Base-by-base conservation (phyloP, 2,329 filamentous ascomycete genomes). In the Fusarium humuli region DNA sequence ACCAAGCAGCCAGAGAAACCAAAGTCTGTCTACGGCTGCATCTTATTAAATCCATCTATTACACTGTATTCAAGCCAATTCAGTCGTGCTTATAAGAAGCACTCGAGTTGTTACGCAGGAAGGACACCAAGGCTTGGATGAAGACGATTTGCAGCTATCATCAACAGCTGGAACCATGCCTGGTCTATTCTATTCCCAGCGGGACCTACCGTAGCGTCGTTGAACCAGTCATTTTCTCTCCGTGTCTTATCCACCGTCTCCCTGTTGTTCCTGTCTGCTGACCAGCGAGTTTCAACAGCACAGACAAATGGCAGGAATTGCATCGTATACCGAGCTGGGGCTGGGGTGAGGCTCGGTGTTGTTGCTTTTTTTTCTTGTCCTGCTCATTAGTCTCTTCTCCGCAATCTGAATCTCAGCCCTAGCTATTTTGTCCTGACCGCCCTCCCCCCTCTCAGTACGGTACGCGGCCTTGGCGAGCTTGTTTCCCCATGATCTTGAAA, bases 371-470 rank as follows among this genome's bases (percentile, higher is more conserved):
- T 10, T 23, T 10, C 20, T 16, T 37, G 30, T 49, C 44, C 46
- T 56, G 30, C 52, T 61, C 27, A 63, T 34, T 29, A n/a, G 25
- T n/a, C 42, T 40, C 18, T 58, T 66, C 67, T 70, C 67, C 67
- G 47, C 67, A 70, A 68, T 65, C 56, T 65, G 54, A 32, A 70
- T 57, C 54, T 70, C 54, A 70, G 62, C 67, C 62, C 63, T 70
- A 70, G 67, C 54, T 64, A 55, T n/a, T 48, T 52, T 23, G 34
- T 41, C 40, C 23, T 66, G 59, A 67, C 63, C 63, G 48, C 55
- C 45, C 49, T 65, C 61, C 23, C 23, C 29, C 29, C 45, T 23
- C 18, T 45, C 30, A 49, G 29, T 16, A n/a, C 45, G 23, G 42
- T 34, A 50, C 18, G 40, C 16, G 48, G 40, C 25, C 61, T 61